Conservation (phyloP, 2,329 filamentous ascomycete species). For the Aureobasidium vineae region DNA sequence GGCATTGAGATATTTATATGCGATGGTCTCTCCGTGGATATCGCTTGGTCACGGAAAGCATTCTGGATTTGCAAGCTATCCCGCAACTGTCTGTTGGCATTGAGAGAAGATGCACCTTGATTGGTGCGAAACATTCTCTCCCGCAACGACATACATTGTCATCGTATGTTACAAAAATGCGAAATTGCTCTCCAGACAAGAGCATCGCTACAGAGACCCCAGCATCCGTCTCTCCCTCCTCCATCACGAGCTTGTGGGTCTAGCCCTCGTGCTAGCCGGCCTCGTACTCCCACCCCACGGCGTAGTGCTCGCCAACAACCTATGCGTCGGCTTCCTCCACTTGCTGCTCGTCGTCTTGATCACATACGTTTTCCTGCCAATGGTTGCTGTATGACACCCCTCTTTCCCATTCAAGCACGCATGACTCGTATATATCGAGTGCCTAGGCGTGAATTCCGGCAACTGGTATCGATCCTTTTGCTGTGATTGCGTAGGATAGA, state of each 20-base stretch:
- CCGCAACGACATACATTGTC: too few relatives aligned
- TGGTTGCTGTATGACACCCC: background rate
- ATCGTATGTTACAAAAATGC: too few relatives aligned
- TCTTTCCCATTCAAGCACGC: background rate
- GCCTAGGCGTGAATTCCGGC: background rate
- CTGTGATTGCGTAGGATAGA: background rate
- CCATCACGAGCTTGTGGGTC: background rate
- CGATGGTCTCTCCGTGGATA: too few relatives aligned
- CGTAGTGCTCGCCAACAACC: background rate
- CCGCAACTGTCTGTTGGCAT: too few relatives aligned
- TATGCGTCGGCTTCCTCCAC: background rate
- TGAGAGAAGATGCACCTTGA: too few relatives aligned
- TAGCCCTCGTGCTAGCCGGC: background rate
- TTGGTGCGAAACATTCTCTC: too few relatives aligned
- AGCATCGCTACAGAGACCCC: too few relatives aligned
- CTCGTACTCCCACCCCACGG: background rate
- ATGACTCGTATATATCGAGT: background rate
- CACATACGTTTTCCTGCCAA: background rate
- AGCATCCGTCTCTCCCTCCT: too few relatives aligned
- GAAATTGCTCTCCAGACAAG: too few relatives aligned
- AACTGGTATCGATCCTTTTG: background rate
- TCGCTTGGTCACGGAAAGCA: too few relatives aligned
- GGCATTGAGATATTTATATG: too few relatives aligned
- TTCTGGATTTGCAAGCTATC: too few relatives aligned
- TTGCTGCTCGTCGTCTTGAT: background rate